These are phyloP conservation scores for Monilinia aucupariae DNA, from an alignment of 2,329 filamentous ascomycete genomes.

Conservation along the genomic window DNA sequence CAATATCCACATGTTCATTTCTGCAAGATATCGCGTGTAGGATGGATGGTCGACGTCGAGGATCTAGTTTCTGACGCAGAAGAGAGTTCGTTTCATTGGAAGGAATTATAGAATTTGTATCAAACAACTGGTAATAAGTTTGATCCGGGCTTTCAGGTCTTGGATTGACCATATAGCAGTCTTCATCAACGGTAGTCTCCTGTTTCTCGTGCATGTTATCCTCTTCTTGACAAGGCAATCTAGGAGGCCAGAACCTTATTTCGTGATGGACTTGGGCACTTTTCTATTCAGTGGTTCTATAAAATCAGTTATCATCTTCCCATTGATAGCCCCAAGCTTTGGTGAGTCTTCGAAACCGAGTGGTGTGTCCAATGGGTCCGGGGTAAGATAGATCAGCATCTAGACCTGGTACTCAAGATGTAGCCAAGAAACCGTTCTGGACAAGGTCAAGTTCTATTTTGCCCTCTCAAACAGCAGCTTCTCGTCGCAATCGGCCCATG, in stretches of 20 bases:
- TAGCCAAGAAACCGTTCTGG: background rate
- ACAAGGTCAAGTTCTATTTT: background rate
- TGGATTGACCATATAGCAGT: background rate
- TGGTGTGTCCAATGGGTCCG: background rate
- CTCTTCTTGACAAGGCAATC: background rate
- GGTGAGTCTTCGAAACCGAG: background rate
- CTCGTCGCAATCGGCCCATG: background rate
- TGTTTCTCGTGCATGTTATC: background rate
- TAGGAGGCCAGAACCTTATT: background rate
- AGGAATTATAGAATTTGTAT: conserved; percentile 12
- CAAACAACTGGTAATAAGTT: conserved; percentile 14
- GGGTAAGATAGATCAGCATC: background rate
- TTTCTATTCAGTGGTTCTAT: background rate
- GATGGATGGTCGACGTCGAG: conserved; percentile 3
- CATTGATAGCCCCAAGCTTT: conserved; percentile 1
- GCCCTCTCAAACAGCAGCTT: background rate
- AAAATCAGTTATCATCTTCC: background rate
- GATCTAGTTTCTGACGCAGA: background rate
- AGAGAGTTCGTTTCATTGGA: conserved; percentile 4
- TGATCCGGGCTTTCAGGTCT: conserved; percentile 12
- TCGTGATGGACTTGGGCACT: background rate
- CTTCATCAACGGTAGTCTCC: background rate
- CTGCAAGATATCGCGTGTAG: conserved; percentile 8
- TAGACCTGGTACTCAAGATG: background rate
- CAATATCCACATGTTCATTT: conserved; percentile 12